Conservation (phyloP, 441 rosid genomes). For the Jatropha multifida region DNA sequence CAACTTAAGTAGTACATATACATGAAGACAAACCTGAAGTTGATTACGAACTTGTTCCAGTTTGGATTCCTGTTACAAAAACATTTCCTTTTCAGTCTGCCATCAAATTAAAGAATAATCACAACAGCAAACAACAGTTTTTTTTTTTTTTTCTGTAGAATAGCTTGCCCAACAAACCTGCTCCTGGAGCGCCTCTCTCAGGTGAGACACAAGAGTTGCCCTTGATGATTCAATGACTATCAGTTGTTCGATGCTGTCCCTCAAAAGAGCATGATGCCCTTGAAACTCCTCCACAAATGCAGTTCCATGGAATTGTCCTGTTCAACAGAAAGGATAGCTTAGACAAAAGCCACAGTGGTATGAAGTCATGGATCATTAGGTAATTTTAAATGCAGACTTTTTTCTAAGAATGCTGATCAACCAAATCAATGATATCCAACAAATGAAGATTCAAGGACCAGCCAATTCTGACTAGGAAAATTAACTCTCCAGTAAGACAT, state of each 20-base stretch:
- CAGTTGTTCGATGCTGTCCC: conserved; percentile 73
- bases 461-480: not conserved
- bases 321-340: conserved; percentile 18
- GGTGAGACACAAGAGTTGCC: conserved; percentile 63
- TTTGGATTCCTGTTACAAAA: conserved; percentile 66
- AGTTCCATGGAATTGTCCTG: conserved; percentile 54
- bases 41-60: conserved; percentile 69
- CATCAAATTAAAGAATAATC: not conserved
- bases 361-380: not conserved
- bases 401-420: not conserved
- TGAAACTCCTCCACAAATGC: conserved; percentile 52
- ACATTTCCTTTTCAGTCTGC: conserved; percentile 1
- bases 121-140: conserved; percentile 5
- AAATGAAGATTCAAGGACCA: not conserved
- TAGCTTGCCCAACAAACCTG: conserved; percentile 54
- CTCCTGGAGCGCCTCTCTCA: conserved; percentile 84
- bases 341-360: not conserved
- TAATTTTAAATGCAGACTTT: not conserved
- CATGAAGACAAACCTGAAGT: conserved; percentile 61
- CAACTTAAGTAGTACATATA: not conserved
- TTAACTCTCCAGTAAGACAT: conserved; percentile 7
- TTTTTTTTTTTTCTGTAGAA: not conserved
- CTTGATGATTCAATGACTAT: conserved; percentile 60
- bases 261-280: conserved; percentile 56
- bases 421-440: not conserved